phyloP scores from a whole-genome alignment of 164 flowering plant species.

The Stephania cephalantha region DNA sequence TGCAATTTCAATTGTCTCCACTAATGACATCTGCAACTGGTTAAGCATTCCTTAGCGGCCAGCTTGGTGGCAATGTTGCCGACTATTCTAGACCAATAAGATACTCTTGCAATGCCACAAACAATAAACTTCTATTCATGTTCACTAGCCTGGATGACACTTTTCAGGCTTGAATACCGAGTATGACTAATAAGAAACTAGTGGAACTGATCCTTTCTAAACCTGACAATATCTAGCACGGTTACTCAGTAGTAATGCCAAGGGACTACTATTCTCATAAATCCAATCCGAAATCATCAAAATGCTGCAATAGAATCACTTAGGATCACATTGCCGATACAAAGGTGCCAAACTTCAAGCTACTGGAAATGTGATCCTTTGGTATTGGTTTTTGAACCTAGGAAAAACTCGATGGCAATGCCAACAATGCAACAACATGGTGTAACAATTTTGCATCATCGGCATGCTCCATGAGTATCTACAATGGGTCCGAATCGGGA shows the following conservation, averaged over 20 bases:
- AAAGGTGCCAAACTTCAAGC: background rate
- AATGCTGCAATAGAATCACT: background rate
- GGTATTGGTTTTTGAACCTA: background rate
- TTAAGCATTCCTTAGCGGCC: background rate
- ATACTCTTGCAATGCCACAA: background rate
- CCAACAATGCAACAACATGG: no score
- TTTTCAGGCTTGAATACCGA: background rate
- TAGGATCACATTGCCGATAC: background rate
- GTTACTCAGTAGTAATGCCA: background rate
- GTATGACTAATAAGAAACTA: background rate
- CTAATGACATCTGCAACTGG: background rate
- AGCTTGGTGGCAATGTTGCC: background rate
- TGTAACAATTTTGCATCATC: no score
- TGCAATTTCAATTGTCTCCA: background rate
- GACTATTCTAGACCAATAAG: background rate
- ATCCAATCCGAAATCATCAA: background rate
- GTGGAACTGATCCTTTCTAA: background rate
- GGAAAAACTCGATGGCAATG: no score
- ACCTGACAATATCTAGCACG: background rate
- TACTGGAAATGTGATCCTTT: background rate
- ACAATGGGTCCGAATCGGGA: no score
- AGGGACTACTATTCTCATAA: background rate
- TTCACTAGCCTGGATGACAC: background rate
- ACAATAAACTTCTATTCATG: background rate
- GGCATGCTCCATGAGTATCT: no score